Base-by-base conservation (phyloP, 345 rosid species). In the Anacardium occidentale region DNA sequence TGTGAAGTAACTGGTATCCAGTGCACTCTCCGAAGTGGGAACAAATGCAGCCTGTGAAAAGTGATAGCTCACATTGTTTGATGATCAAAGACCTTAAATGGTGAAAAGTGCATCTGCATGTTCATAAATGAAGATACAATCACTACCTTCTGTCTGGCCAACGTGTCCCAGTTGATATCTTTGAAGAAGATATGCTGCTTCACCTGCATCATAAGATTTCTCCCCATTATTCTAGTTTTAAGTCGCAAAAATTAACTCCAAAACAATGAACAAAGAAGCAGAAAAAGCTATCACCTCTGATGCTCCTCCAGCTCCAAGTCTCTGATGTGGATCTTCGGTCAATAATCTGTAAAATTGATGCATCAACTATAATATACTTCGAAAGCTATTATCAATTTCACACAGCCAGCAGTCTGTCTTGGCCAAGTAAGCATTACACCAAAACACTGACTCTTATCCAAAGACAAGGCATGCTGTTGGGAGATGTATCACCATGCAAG, bases 251-350 rank as follows among this genome's bases (percentile, higher is more conserved):
- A 80, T 13, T 10, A 6, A 52, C 21, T 44, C 44, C 32, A n/a
- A 66, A 51, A 50, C 15, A 15, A 42, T 21, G 37, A 9, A 29
- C 58, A 63, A 77, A 24, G 56, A 24, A 17, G 34, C 34, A 68
- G 18, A 11, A 59, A 61, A 66, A 58, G 29, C 18, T 52, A 68
- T 81, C 76, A 96, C 99, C 99, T 96, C 91, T 59, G 91, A 78
- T 45, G 98, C 98, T 74, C 99, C 99, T 80, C 87, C 69, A 34
- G 97, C 91, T 74, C 99, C 99, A 78, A 96, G 99, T 85, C 99
- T 96, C 84, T 80, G 91, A 80, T 96, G 75, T 70, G 98, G 98
- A 86, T 93, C 99, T 87, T 96, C 99, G 1, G 97, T 93, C 81
- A 96, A 83, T 64, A 96, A 84, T 75, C 99, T 96, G 87, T 71